Percentiles rank a stretch among this genome's conserved stretches.
phyloP scores from a whole-genome alignment of 2,329 filamentous ascomycete genomes.

The Amesomyces nigricolor region DNA sequence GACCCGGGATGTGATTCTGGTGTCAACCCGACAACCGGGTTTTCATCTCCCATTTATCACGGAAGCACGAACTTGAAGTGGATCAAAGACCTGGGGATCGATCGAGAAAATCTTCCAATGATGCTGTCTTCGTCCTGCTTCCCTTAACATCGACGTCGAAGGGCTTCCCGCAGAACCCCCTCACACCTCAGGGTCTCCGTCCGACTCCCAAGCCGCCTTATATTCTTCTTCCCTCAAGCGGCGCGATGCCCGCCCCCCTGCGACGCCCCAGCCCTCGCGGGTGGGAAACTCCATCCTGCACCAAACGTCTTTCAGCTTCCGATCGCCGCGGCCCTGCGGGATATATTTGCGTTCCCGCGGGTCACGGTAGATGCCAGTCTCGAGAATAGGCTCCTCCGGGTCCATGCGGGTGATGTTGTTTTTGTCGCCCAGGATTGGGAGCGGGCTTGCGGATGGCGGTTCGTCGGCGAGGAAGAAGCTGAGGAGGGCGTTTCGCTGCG shows the following conservation, averaged over 20 bases:
- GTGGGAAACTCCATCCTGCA: background rate
- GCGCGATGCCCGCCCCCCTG: background rate
- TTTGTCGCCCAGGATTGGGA: constrained; percentile 20
- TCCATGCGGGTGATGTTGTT: constrained; percentile 27
- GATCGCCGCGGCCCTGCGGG: background rate
- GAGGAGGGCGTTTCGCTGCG: constrained; percentile 23
- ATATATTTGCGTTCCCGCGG: constrained; percentile 26
- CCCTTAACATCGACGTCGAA: no score
- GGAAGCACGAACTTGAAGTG: no score
- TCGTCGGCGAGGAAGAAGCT: constrained; percentile 22
- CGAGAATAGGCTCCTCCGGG: constrained; percentile 25
- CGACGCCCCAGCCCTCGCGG: background rate
- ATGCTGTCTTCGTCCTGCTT: no score
- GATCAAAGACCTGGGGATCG: no score
- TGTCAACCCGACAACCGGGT: no score
- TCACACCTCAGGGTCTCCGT: no score
- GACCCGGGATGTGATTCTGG: no score
- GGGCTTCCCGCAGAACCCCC: no score
- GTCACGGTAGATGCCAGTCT: constrained; percentile 28
- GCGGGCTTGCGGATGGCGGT: constrained; percentile 2
- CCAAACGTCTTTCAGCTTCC: background rate
- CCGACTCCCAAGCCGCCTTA: no score
- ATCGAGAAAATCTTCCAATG: no score
- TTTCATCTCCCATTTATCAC: no score
- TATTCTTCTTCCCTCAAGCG: no score